These are phyloP conservation scores for Amylostereum chailletii DNA, from an alignment of 1,284 basidiomycete genomes.

Conservation along the genomic window DNA sequence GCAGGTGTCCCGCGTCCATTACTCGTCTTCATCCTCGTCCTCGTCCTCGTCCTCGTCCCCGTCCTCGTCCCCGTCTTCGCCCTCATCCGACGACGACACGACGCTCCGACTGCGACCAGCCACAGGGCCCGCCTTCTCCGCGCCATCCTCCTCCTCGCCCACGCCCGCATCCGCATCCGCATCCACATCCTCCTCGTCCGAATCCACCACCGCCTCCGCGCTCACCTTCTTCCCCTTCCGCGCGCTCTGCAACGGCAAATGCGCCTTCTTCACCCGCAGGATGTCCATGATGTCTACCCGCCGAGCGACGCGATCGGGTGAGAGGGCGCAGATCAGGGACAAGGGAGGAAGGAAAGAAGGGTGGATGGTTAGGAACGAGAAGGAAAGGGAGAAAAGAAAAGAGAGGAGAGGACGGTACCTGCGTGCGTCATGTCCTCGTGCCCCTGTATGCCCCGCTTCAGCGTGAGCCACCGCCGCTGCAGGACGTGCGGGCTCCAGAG, in stretches of 20 bases:
- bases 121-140: too few relatives aligned
- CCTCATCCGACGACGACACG: too few relatives aligned
- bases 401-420: constrained; percentile 32
- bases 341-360: not conserved
- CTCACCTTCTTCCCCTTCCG: constrained; percentile 40
- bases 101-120: too few relatives aligned
- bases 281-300: constrained; percentile 56
- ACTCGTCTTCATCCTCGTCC: too few relatives aligned
- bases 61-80: too few relatives aligned
- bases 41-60: too few relatives aligned
- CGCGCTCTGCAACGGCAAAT: constrained; percentile 27
- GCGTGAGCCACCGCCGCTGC: constrained; percentile 68
- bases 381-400: constrained; percentile 8
- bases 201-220: constrained; percentile 38
- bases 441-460: constrained; percentile 68
- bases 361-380: not conserved
- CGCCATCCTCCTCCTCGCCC: too few relatives aligned
- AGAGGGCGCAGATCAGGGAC: not conserved
- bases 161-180: not conserved
- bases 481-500: constrained; percentile 73
- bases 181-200: constrained; percentile 19
- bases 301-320: constrained; percentile 29
- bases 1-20: too few relatives aligned
- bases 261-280: constrained; percentile 58
- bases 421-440: constrained; percentile 70